Evolutionary conservation across 2,329 filamentous ascomycete genomes (phyloP).

Genomic region (Xylaria sp.): DNA sequence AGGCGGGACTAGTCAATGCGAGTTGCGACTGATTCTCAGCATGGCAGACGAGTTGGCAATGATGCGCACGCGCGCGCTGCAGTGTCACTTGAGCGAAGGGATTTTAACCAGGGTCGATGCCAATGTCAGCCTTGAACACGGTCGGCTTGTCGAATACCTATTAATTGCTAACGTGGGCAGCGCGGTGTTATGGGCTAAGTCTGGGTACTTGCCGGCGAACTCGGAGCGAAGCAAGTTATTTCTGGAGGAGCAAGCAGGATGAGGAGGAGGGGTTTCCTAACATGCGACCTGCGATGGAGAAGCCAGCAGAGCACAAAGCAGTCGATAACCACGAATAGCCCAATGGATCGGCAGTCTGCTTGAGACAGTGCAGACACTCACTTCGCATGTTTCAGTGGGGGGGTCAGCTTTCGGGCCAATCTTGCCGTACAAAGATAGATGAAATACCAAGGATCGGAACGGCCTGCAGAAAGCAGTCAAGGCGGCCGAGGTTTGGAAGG

Average conservation of each 20-base stretch:
- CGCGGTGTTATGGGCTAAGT: neutral
- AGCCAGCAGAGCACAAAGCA: slow-evolving; percentile 5
- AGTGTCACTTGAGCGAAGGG: neutral
- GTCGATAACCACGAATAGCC: slow-evolving; percentile 6
- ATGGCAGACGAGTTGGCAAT: neutral
- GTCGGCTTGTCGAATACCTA: neutral
- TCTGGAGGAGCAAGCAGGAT: neutral
- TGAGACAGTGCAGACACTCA: slow-evolving; percentile 19
- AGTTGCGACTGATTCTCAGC: neutral
- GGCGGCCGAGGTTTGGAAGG: slow-evolving; percentile 8
- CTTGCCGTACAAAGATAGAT: slow-evolving; percentile 11
- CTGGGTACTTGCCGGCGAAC: neutral
- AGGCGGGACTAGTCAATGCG: neutral
- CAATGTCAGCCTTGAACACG: neutral
- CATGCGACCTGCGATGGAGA: slow-evolving; percentile 17
- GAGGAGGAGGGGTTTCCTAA: slow-evolving; percentile 3
- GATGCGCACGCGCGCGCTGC: neutral
- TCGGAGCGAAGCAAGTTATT: neutral
- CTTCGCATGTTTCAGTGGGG: slow-evolving; percentile 20
- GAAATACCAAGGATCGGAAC: slow-evolving; percentile 10
- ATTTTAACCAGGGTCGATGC: neutral
- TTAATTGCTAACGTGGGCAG: neutral
- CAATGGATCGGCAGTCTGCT: slow-evolving; percentile 15
- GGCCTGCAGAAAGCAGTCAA: neutral
- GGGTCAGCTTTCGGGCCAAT: slow-evolving; percentile 12